Conservation (phyloP, 1,139 yeast genomes). For the Magnusiomyces tetraspermus region DNA sequence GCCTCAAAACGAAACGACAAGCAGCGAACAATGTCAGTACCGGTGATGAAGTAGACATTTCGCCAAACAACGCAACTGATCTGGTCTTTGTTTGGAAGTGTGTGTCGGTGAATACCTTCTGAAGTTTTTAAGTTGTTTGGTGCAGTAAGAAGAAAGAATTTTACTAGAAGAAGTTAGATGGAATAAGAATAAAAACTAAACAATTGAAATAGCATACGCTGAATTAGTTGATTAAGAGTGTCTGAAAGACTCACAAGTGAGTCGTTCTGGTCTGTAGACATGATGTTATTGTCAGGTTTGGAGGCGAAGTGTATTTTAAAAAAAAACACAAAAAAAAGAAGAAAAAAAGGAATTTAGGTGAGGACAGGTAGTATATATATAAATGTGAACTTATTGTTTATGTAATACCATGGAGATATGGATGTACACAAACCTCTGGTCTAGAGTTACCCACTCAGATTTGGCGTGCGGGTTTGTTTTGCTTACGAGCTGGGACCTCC, state of each 20-base stretch:
- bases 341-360: no score
- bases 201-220: background rate
- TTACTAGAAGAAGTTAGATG: slow-evolving; percentile 5
- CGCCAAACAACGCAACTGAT: slow-evolving; percentile 93
- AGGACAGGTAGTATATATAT: no score
- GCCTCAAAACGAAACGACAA: slow-evolving; percentile 82
- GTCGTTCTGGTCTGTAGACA: slow-evolving; percentile 1
- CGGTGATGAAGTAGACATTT: slow-evolving; percentile 80
- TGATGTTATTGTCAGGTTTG: no score
- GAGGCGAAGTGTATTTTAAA: no score
- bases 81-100: slow-evolving; percentile 77
- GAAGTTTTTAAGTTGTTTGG: slow-evolving; percentile 11
- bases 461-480: no score
- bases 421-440: no score
- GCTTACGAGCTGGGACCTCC: no score
- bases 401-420: no score
- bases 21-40: slow-evolving; percentile 92
- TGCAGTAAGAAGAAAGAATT: slow-evolving; percentile 13
- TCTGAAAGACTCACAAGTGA: slow-evolving; percentile 1
- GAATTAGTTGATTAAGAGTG: slow-evolving; percentile 5
- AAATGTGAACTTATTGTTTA: no score
- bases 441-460: no score
- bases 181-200: background rate
- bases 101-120: slow-evolving; percentile 31
- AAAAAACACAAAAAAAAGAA: no score